These are phyloP conservation scores for Kodamaea fukazawae DNA, from an alignment of 805 yeast genomes.

Conservation along the genomic window DNA sequence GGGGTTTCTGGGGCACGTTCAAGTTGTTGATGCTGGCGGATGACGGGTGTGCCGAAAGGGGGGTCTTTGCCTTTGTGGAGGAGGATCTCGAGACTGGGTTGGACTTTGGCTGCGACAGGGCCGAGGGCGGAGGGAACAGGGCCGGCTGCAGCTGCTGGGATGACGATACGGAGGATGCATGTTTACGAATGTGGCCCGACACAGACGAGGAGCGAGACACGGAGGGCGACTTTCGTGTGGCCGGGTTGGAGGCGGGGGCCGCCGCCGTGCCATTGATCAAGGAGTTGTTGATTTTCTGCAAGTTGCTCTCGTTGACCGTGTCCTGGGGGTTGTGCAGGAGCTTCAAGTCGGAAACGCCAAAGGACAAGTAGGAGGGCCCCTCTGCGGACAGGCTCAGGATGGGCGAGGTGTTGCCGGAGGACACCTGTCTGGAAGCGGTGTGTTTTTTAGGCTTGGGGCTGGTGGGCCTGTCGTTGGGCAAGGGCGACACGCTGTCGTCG, in stretches of 20 bases:
- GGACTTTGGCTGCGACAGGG: slow-evolving; percentile 11
- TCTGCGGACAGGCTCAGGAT: slow-evolving; percentile 10
- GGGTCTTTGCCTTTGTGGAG: slow-evolving; percentile 15
- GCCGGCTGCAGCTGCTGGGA: not conserved
- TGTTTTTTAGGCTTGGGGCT: slow-evolving; percentile 1
- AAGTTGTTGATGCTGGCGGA: slow-evolving; percentile 10
- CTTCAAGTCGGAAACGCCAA: slow-evolving; percentile 6
- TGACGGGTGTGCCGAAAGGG: slow-evolving; percentile 12
- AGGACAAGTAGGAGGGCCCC: slow-evolving; percentile 5
- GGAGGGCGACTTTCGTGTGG: slow-evolving; percentile 8
- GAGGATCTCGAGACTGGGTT: slow-evolving; percentile 20
- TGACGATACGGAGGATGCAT: slow-evolving; percentile 4
- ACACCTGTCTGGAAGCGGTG: too few relatives aligned
- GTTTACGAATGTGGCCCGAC: slow-evolving; percentile 3
- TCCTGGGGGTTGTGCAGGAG: slow-evolving; percentile 9
- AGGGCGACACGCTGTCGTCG: slow-evolving; percentile 13
- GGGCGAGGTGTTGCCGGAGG: slow-evolving; percentile 9
- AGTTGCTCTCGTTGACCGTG: slow-evolving; percentile 10
- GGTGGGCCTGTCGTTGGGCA: slow-evolving; percentile 9
- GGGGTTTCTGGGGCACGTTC: slow-evolving; percentile 25
- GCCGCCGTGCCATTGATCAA: not conserved
- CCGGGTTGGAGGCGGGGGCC: not conserved
- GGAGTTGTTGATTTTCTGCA: slow-evolving; percentile 12
- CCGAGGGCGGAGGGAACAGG: not conserved
- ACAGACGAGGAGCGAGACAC: slow-evolving; percentile 11